Conservation (phyloP, 2,329 filamentous ascomycete species). For the Aspergillus calidoustus region DNA sequence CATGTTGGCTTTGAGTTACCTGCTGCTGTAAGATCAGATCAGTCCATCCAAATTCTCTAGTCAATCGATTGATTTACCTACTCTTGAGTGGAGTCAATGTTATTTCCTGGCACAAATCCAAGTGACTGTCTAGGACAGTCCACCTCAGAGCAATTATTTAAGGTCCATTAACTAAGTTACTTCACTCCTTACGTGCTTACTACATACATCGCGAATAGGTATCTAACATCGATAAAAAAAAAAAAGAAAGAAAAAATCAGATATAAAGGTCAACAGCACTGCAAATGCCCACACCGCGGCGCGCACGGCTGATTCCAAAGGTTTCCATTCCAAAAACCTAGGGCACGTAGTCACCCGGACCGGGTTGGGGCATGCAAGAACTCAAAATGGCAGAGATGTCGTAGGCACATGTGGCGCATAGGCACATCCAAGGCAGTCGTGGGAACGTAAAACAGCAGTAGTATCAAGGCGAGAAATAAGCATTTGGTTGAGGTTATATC, state of each 20-base stretch:
- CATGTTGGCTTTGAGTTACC: no score
- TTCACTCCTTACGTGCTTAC: background rate
- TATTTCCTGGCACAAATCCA: no score
- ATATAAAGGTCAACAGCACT: background rate
- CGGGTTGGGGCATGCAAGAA: background rate
- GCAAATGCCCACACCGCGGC: constrained; percentile 15
- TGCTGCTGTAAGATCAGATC: no score
- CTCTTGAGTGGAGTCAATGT: no score
- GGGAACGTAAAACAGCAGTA: constrained; percentile 1
- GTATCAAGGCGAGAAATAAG: background rate
- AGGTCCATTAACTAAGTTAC: constrained; percentile 17
- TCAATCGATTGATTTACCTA: no score
- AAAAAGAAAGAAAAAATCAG: constrained; percentile 9
- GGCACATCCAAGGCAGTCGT: constrained; percentile 18
- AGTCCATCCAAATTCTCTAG: no score
- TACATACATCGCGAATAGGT: constrained; percentile 40
- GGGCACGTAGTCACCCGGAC: background rate
- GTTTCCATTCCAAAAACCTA: background rate
- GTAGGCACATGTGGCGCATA: constrained; percentile 15
- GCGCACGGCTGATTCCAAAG: constrained; percentile 16
- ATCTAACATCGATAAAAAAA: constrained; percentile 33
- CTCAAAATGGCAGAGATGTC: constrained; percentile 10
- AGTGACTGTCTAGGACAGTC: no score
- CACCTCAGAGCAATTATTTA: constrained; percentile 23
- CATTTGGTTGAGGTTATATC: background rate